Conservation (phyloP, 1,139 yeast genomes). For the Candida pseudocylindracea region DNA sequence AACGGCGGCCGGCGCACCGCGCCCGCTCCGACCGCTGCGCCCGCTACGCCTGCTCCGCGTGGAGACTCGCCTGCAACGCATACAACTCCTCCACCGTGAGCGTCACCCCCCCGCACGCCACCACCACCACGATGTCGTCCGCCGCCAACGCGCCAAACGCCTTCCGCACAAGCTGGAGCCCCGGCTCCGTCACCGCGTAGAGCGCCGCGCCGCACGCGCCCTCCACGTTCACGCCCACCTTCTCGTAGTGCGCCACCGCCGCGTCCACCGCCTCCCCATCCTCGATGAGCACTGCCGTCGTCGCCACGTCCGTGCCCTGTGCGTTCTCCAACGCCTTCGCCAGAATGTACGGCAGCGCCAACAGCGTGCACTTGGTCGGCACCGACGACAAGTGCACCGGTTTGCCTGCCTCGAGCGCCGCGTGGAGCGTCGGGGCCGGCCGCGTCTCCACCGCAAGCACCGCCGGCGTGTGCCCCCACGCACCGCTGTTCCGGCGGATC, state of each 20-base stretch:
- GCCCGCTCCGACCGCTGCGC: too few species aligned
- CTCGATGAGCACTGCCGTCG: slow-evolving; percentile 6
- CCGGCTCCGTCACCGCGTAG: slow-evolving; percentile 8
- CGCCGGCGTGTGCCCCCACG: slow-evolving; percentile 3
- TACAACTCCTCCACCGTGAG: slow-evolving; percentile 1
- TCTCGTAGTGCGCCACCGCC: slow-evolving; percentile 8
- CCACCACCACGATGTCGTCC: slow-evolving; percentile 13
- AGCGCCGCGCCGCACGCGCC: slow-evolving; percentile 22
- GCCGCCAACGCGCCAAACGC: slow-evolving; percentile 7
- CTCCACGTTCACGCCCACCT: slow-evolving; percentile 10
- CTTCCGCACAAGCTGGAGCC: slow-evolving; percentile 4
- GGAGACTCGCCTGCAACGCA: too few species aligned
- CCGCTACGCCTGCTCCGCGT: too few species aligned
- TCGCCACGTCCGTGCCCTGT: too few species aligned
- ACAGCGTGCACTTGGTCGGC: slow-evolving; percentile 15
- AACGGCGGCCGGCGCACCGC: too few species aligned
- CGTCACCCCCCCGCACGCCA: slow-evolving; percentile 20
- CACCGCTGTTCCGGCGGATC: slow-evolving; percentile 5
- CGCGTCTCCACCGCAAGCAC: slow-evolving; percentile 14
- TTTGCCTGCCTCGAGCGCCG: slow-evolving; percentile 10
- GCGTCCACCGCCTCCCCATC: slow-evolving; percentile 15
- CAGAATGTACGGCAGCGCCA: slow-evolving; percentile 17
- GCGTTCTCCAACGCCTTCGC: slow-evolving; percentile 8
- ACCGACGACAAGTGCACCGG: slow-evolving; percentile 10
- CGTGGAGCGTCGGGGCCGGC: slow-evolving; percentile 16